These are phyloP conservation scores for Linnemannia exigua DNA, from an alignment of 192 early-diverging fungal genomes.

Conservation along the genomic window DNA sequence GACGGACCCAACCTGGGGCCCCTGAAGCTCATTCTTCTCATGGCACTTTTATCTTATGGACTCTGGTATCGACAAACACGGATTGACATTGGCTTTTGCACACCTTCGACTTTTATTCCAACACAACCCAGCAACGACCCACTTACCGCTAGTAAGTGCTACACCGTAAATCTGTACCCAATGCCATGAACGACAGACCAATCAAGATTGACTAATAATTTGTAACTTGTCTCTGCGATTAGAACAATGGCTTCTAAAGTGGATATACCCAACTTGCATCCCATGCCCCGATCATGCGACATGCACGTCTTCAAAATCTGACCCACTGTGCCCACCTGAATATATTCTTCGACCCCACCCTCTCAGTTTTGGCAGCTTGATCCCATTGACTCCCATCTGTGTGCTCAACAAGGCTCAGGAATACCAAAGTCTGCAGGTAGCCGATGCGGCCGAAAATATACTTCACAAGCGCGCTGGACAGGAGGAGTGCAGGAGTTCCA, in stretches of 20 bases:
- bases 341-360: slow-evolving; percentile 38
- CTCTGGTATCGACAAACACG: slow-evolving; percentile 50
- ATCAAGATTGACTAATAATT: background rate
- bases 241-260: slow-evolving; percentile 10
- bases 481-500: slow-evolving; percentile 32
- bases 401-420: slow-evolving; percentile 46
- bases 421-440: slow-evolving; percentile 39
- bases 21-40: slow-evolving; percentile 1
- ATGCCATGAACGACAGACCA: too few species aligned
- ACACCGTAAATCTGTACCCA: too few species aligned
- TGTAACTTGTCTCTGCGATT: background rate
- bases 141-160: background rate
- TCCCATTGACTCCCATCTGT: slow-evolving; percentile 48
- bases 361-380: slow-evolving; percentile 38
- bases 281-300: slow-evolving; percentile 55
- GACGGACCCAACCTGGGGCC: background rate
- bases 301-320: slow-evolving; percentile 9
- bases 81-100: slow-evolving; percentile 43
- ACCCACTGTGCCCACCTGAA: slow-evolving; percentile 29
- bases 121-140: background rate
- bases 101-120: background rate
- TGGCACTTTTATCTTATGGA: slow-evolving; percentile 20
- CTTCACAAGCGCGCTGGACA: slow-evolving; percentile 27
- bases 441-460: slow-evolving; percentile 35
- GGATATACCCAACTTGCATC: slow-evolving; percentile 55